Evolutionary conservation across 345 rosid species (phyloP).

Genomic region (Raphanus raphanistrum): DNA sequence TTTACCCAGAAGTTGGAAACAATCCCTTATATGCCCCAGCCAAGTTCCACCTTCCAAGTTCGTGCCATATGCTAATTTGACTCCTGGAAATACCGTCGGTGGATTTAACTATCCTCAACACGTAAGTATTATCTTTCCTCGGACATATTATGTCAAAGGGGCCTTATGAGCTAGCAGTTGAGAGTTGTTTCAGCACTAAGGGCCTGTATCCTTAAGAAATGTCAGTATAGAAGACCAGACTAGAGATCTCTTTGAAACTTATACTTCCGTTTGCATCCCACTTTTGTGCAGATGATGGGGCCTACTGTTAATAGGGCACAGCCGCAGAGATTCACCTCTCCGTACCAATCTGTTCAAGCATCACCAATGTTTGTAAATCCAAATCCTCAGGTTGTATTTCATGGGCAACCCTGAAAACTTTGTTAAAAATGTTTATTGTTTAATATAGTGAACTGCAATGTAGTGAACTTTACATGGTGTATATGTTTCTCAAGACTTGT

Average conservation of each 20-base stretch:
- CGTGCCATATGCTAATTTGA: conserved; percentile 50
- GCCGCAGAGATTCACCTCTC: conserved; percentile 60
- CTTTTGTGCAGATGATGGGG: conserved; percentile 49
- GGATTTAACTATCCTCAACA: conserved; percentile 55
- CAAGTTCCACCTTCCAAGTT: conserved; percentile 58
- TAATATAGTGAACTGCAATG: neutral
- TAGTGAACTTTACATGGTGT: conserved; percentile 14
- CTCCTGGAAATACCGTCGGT: conserved; percentile 49
- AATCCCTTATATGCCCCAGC: conserved; percentile 52
- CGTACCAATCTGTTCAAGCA: conserved; percentile 62
- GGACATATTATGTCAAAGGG: neutral
- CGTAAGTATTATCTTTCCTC: conserved; percentile 48
- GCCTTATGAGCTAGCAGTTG: neutral
- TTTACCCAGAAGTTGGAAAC: conserved; percentile 57
- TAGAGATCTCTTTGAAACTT: conserved; percentile 4
- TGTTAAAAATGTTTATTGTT: neutral
- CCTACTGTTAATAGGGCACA: conserved; percentile 63
- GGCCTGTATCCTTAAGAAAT: neutral
- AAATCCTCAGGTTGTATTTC: conserved; percentile 62
- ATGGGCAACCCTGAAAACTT: neutral
- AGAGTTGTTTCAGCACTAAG: conserved; percentile 11
- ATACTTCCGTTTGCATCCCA: conserved; percentile 3
- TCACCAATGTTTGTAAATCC: conserved; percentile 55
- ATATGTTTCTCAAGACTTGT: conserved; percentile 5
- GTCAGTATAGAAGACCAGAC: neutral